These are phyloP conservation scores for Pseudogymnoascus sp. DNA, from an alignment of 2,329 filamentous ascomycete genomes.

Conservation along the genomic window DNA sequence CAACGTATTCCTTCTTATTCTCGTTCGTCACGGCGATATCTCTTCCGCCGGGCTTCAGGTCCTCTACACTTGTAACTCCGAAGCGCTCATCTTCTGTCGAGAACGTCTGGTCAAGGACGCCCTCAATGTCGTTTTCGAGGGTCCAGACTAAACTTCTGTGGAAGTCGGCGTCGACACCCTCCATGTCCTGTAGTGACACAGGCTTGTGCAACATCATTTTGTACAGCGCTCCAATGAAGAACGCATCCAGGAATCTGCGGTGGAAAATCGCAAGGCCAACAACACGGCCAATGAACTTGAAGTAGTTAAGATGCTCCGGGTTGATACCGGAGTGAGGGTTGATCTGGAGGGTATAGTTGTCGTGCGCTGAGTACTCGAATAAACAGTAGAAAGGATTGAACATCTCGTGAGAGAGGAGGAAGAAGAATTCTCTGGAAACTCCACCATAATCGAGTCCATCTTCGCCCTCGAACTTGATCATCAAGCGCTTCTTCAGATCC, in stretches of 20 bases:
- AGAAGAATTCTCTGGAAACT: conserved; percentile 98
- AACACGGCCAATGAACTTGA: conserved; percentile 98
- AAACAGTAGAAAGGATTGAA: conserved; percentile 99
- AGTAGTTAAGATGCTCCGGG: conserved; percentile 98
- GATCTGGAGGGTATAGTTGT: conserved; percentile 99
- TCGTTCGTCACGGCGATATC: conserved; percentile 96
- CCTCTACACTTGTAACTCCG: conserved; percentile 87
- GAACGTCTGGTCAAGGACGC: conserved; percentile 91
- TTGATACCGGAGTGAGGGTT: conserved; percentile 99
- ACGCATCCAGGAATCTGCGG: conserved; percentile 91
- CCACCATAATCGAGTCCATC: conserved; percentile 97
- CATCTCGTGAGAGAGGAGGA: conserved; percentile 98
- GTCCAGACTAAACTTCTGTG: conserved; percentile 96
- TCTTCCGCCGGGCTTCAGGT: conserved; percentile 81
- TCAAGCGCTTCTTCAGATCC: conserved; percentile 94
- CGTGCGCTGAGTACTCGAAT: conserved; percentile 98
- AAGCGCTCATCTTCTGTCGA: conserved; percentile 97
- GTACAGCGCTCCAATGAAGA: conserved; percentile 98
- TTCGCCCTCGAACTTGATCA: conserved; percentile 99
- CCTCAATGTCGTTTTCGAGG: conserved; percentile 91
- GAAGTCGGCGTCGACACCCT: conserved; percentile 96
- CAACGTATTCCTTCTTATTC: conserved; percentile 98
- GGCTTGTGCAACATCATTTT: conserved; percentile 98
- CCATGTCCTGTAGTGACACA: conserved; percentile 90
- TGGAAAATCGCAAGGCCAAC: conserved; percentile 98